Evolutionary conservation across 2,329 filamentous ascomycete genomes (phyloP).

Genomic region (Aspergillus candidus): DNA sequence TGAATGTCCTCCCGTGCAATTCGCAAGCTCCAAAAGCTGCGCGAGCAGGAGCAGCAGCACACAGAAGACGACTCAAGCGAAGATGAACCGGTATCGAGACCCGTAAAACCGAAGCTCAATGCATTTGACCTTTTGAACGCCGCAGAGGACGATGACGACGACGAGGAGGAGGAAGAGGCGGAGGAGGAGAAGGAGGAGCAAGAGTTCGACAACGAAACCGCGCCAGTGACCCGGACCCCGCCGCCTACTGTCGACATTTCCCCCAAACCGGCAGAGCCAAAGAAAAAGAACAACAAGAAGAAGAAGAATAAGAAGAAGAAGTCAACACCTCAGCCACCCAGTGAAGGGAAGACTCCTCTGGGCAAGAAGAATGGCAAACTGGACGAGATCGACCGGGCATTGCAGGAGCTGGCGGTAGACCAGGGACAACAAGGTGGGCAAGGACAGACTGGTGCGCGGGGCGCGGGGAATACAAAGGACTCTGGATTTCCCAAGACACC

Average conservation of each 20-base stretch:
- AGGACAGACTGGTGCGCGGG: conserved; percentile 8
- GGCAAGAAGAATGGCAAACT: conserved; percentile 32
- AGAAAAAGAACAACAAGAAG: conserved; percentile 44
- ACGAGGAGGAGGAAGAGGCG: conserved; percentile 27
- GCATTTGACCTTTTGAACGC: conserved; percentile 50
- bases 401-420: conserved; percentile 53
- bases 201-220: conserved; percentile 21
- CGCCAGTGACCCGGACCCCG: conserved; percentile 8
- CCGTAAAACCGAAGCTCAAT: conserved; percentile 42
- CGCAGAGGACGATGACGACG: conserved; percentile 37
- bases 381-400: conserved; percentile 62
- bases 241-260: conserved; percentile 14
- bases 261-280: conserved; percentile 16
- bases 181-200: conserved; percentile 24
- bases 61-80: conserved; percentile 36
- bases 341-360: conserved; percentile 12
- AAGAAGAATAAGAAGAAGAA: conserved; percentile 59
- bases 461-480: conserved; percentile 35
- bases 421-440: conserved; percentile 12
- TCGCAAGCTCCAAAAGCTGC: conserved; percentile 57
- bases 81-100: conserved; percentile 30
- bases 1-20: conserved; percentile 62
- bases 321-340: conserved; percentile 34
- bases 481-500: conserved; percentile 31
- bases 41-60: conserved; percentile 51